Evolutionary conservation across 2,329 filamentous ascomycete species (phyloP).

Genomic region (Teratosphaeria gauchensis): DNA sequence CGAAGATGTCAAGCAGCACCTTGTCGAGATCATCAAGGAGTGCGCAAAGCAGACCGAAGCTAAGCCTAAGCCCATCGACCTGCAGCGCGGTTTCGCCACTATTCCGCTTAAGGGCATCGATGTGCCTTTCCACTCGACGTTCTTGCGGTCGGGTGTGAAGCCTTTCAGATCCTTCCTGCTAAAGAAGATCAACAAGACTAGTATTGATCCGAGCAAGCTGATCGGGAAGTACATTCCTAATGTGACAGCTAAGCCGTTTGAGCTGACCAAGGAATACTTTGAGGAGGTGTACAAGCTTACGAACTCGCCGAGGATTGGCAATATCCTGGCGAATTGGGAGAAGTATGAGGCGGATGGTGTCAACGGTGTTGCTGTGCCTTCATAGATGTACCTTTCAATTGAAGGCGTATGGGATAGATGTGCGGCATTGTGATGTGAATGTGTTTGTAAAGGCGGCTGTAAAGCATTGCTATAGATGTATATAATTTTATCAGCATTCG

Average conservation of each 20-base stretch:
- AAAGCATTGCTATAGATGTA: neutral
- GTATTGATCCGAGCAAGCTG: conserved; percentile 92
- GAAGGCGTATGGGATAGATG: neutral
- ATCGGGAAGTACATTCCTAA: conserved; percentile 99
- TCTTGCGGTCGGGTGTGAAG: conserved; percentile 95
- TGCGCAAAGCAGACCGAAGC: conserved; percentile 77
- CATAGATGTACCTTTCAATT: conserved; percentile 14
- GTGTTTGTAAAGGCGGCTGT: neutral
- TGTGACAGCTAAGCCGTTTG: conserved; percentile 91
- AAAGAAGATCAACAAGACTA: conserved; percentile 99
- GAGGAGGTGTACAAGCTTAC: conserved; percentile 96
- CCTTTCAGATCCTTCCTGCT: conserved; percentile 96
- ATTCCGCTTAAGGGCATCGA: conserved; percentile 96
- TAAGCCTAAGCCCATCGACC: conserved; percentile 79
- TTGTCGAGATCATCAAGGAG: conserved; percentile 82
- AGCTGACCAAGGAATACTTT: conserved; percentile 96
- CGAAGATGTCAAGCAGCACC: conserved; percentile 81
- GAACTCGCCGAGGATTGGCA: conserved; percentile 65
- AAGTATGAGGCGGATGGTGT: conserved; percentile 36
- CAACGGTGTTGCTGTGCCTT: conserved; percentile 16
- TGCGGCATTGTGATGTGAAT: neutral
- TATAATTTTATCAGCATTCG: neutral
- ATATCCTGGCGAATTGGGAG: conserved; percentile 68
- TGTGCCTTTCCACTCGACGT: conserved; percentile 98
- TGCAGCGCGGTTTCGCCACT: conserved; percentile 91